These are phyloP conservation scores for Pleurozium schreberi DNA, from an alignment of 225 moss, liverwort and hornwort genomes.

Conservation along the genomic window DNA sequence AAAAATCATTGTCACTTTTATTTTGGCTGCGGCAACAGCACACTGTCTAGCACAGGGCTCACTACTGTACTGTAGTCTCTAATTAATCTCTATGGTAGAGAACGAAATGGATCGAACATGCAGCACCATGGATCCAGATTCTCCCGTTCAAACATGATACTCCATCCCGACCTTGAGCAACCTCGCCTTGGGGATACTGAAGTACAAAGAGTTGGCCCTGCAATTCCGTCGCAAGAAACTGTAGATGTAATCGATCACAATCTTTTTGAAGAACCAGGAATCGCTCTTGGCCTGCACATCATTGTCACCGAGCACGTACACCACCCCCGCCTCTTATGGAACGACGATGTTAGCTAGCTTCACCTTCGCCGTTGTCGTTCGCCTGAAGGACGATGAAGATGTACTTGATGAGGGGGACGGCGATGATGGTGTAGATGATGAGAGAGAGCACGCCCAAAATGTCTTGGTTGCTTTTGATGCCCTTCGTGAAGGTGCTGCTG, in stretches of 20 bases:
- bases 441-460: conserved; percentile 63
- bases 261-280: conserved; percentile 48
- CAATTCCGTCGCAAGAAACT: conserved; percentile 40
- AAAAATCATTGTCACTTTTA: too few relatives aligned
- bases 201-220: conserved; percentile 32
- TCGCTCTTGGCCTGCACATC: conserved; percentile 50
- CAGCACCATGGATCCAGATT: neutral
- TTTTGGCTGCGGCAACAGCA: too few relatives aligned
- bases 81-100: neutral
- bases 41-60: too few relatives aligned
- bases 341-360: too few relatives aligned
- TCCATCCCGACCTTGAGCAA: conserved; percentile 69
- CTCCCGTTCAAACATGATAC: conserved; percentile 18
- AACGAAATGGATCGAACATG: neutral
- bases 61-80: neutral
- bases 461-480: conserved; percentile 15
- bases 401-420: conserved; percentile 50
- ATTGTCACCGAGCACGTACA: conserved; percentile 50
- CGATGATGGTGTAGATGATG: conserved; percentile 71
- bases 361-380: conserved; percentile 41
- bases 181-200: conserved; percentile 37
- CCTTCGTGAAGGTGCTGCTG: conserved; percentile 40
- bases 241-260: conserved; percentile 48
- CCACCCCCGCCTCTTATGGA: conserved; percentile 32
- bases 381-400: conserved; percentile 35